Evolutionary conservation across 352 stramenopile species (phyloP).

Genomic region (Phytophthora meadii): DNA sequence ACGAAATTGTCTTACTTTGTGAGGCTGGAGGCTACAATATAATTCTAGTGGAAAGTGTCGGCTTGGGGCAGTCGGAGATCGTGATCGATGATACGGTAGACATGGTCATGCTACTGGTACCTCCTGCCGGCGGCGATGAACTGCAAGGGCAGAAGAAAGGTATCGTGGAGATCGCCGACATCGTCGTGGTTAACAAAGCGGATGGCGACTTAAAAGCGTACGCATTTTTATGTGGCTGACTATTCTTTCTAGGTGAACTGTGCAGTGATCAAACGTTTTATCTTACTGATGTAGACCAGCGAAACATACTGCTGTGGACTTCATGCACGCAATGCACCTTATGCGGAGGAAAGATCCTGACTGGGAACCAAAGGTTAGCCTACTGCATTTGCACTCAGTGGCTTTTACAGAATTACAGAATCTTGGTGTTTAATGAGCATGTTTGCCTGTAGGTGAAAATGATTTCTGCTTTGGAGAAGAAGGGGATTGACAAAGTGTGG

Average conservation of each 20-base stretch:
- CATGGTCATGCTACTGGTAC: conserved; percentile 96
- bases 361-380: conserved; percentile 72
- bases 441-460: conserved; percentile 59
- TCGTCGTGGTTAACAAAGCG: conserved; percentile 98
- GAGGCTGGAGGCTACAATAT: conserved; percentile 94
- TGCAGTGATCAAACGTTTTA: background rate
- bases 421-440: background rate
- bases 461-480: conserved; percentile 69
- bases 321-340: conserved; percentile 85
- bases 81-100: conserved; percentile 97
- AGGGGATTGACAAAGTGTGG: conserved; percentile 81
- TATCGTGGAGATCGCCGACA: conserved; percentile 98
- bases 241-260: too few species aligned
- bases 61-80: conserved; percentile 97
- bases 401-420: background rate
- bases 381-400: background rate
- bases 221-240: background rate
- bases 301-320: conserved; percentile 77
- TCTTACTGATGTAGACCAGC: conserved; percentile 45
- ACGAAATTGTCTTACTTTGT: conserved; percentile 95
- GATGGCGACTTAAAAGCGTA: conserved; percentile 89
- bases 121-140: conserved; percentile 96
- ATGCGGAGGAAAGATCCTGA: conserved; percentile 83
- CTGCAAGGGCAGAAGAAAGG: conserved; percentile 98
- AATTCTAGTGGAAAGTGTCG: conserved; percentile 98